Conservation (phyloP, 2,329 filamentous ascomycete genomes). For the Chrysoporthe cubensis region DNA sequence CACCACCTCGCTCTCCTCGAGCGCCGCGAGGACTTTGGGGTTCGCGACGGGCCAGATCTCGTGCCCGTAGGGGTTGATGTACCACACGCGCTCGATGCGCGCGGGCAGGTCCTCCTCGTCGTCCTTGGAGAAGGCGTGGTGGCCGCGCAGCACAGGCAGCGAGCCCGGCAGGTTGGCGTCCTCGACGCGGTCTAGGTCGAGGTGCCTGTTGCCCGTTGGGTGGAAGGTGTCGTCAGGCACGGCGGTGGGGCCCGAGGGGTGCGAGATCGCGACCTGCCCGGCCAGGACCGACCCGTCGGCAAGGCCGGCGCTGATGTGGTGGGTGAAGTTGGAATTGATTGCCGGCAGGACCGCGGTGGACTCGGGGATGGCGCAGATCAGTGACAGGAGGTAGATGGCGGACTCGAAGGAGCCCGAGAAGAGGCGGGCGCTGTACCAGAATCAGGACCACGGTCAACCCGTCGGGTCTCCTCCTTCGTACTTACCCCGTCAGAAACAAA, state of each 20-base stretch:
- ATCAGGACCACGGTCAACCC: neutral
- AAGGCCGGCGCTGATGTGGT: constrained; percentile 88
- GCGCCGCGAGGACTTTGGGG: constrained; percentile 72
- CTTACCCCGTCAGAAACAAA: constrained; percentile 73
- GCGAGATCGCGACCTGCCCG: constrained; percentile 91
- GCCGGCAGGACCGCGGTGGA: constrained; percentile 81
- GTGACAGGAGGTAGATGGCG: constrained; percentile 86
- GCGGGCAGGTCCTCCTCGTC: constrained; percentile 75
- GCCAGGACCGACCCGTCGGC: constrained; percentile 77
- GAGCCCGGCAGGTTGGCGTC: constrained; percentile 83
- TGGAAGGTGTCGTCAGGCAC: constrained; percentile 41
- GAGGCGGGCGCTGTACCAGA: constrained; percentile 63
- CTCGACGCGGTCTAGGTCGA: constrained; percentile 68
- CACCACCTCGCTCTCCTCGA: constrained; percentile 68
- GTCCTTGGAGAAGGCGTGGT: constrained; percentile 79
- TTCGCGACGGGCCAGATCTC: constrained; percentile 88
- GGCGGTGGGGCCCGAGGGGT: constrained; percentile 71
- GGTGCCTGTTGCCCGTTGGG: constrained; percentile 44
- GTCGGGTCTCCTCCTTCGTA: neutral
- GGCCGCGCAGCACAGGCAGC: constrained; percentile 76
- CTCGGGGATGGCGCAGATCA: constrained; percentile 81
- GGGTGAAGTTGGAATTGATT: constrained; percentile 93
- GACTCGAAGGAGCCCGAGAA: constrained; percentile 94
- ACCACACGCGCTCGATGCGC: constrained; percentile 85
- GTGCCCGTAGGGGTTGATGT: constrained; percentile 98